Percentiles rank a stretch among this genome's conserved stretches.
Conservation (phyloP, 169 alveolate genomes). For the Toxoplasma gondii region DNA sequence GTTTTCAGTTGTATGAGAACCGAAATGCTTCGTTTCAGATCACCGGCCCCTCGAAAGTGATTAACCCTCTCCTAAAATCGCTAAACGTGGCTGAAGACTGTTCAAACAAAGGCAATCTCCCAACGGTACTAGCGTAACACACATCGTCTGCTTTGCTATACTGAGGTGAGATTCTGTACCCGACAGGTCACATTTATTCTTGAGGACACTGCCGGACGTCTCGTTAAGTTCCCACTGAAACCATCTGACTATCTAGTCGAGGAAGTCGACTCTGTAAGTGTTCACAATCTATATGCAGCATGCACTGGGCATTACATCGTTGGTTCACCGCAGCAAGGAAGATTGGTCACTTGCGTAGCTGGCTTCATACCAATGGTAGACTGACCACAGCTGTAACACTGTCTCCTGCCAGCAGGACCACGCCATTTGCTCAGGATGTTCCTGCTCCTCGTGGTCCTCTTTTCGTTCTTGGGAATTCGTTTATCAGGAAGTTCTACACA, state of each 20-base stretch:
- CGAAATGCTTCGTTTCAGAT: slow-evolving; percentile 66
- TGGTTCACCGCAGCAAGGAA: slow-evolving; percentile 49
- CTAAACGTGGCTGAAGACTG: slow-evolving; percentile 81
- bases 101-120: slow-evolving; percentile 78
- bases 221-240: slow-evolving; percentile 72
- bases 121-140: slow-evolving; percentile 63
- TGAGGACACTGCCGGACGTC: slow-evolving; percentile 75
- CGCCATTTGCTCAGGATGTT: slow-evolving; percentile 73
- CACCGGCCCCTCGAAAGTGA: slow-evolving; percentile 85
- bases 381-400: neutral
- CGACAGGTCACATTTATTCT: slow-evolving; percentile 72
- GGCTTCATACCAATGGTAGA: slow-evolving; percentile 77
- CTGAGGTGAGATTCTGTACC: neutral
- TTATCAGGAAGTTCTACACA: slow-evolving; percentile 79
- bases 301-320: neutral
- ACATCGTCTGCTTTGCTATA: neutral
- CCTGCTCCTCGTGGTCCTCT: slow-evolving; percentile 87
- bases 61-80: slow-evolving; percentile 78
- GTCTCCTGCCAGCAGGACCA: neutral
- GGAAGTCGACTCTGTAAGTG: slow-evolving; percentile 69
- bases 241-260: slow-evolving; percentile 80
- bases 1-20: neutral
- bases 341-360: slow-evolving; percentile 66
- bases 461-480: slow-evolving; percentile 85
- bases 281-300: neutral